Evolutionary conservation across 2,329 filamentous ascomycete species (phyloP).

Genomic region (Talaromyces sp.): DNA sequence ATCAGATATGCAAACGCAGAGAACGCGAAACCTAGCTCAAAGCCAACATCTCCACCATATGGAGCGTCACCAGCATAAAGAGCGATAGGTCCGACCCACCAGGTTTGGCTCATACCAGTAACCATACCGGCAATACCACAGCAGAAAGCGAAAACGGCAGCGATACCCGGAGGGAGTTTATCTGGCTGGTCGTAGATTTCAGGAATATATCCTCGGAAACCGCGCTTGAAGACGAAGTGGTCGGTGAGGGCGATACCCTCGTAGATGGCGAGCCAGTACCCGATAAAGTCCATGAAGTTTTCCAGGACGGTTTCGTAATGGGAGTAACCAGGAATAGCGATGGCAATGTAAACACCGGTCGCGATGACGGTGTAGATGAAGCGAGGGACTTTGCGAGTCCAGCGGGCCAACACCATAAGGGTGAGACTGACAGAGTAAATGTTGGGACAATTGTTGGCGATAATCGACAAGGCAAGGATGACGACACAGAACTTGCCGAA

Average conservation of each 20-base stretch:
- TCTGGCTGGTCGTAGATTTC: slow-evolving; percentile 56
- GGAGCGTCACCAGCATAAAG: slow-evolving; percentile 51
- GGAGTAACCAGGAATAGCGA: slow-evolving; percentile 65
- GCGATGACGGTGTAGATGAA: slow-evolving; percentile 64
- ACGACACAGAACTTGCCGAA: slow-evolving; percentile 72
- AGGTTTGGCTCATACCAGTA: slow-evolving; percentile 66
- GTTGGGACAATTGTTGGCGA: slow-evolving; percentile 69
- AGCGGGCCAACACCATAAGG: slow-evolving; percentile 60
- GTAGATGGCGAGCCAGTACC: slow-evolving; percentile 74
- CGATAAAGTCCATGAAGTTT: slow-evolving; percentile 66
- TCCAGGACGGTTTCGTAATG: slow-evolving; percentile 61
- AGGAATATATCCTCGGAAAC: slow-evolving; percentile 57
- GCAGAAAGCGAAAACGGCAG: slow-evolving; percentile 60
- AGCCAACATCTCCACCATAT: slow-evolving; percentile 56
- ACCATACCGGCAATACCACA: slow-evolving; percentile 64
- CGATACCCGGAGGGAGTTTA: slow-evolving; percentile 60
- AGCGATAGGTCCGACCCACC: slow-evolving; percentile 66
- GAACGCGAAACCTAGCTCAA: slow-evolving; percentile 65
- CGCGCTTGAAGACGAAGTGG: slow-evolving; percentile 65
- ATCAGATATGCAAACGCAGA: slow-evolving; percentile 51
- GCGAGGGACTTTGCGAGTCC: slow-evolving; percentile 60
- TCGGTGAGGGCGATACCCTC: slow-evolving; percentile 62
- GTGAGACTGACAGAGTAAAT: slow-evolving; percentile 68
- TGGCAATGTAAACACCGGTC: slow-evolving; percentile 62
- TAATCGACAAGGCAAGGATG: slow-evolving; percentile 62